phyloP scores from a whole-genome alignment of 75 land plant genomes.

The Sequoia sempervirens region DNA sequence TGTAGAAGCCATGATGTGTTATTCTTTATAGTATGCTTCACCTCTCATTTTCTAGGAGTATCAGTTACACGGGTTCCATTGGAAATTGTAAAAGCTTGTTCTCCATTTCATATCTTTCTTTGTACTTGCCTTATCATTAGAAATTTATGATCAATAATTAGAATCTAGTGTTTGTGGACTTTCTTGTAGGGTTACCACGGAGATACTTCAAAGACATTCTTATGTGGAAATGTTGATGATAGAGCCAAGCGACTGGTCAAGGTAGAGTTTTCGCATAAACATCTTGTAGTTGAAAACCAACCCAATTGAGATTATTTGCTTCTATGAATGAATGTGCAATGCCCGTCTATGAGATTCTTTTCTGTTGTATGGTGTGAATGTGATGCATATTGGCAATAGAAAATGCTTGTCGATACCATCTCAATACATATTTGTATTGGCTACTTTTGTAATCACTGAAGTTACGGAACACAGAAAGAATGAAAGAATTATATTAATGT shows the following conservation, averaged over 20 bases:
- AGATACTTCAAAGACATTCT: slow-evolving; percentile 82
- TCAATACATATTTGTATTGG: background rate
- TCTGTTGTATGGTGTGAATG: background rate
- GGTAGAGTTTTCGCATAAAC: slow-evolving; percentile 30
- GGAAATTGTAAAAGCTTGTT: background rate
- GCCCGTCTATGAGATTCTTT: background rate
- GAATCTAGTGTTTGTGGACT: background rate
- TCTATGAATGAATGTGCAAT: background rate
- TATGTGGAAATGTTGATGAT: slow-evolving; percentile 73
- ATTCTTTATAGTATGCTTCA: background rate
- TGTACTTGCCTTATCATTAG: no score
- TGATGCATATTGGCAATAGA: no score
- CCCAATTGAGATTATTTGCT: background rate
- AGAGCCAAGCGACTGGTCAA: slow-evolving; percentile 58
- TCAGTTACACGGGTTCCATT: background rate
- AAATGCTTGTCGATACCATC: no score
- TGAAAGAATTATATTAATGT: no score
- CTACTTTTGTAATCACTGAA: background rate
- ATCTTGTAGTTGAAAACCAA: background rate
- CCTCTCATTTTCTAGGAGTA: no score
- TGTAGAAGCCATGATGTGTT: background rate
- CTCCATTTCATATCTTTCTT: background rate
- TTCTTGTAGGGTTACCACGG: slow-evolving; percentile 66
- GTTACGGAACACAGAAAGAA: background rate
- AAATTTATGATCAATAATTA: background rate